Conservation (phyloP, 1,284 basidiomycete species). For the Kalmanozyma brasiliensis region DNA sequence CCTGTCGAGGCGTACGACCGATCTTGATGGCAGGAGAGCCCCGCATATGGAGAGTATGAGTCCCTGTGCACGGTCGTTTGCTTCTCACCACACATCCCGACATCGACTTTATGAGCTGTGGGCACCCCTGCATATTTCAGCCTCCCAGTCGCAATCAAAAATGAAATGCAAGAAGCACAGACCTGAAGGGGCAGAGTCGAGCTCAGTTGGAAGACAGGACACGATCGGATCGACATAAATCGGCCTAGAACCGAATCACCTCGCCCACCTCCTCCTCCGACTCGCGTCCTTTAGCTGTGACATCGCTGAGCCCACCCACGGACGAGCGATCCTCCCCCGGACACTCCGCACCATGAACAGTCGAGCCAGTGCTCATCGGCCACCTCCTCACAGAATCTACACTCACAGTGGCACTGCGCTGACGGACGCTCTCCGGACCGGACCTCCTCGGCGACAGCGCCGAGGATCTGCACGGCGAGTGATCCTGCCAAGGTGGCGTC, state of each 20-base stretch:
- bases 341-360: too few species aligned
- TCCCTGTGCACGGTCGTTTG: slow-evolving; percentile 1
- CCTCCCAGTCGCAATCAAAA: not conserved
- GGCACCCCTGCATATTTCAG: slow-evolving; percentile 9
- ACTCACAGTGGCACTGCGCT: slow-evolving; percentile 26
- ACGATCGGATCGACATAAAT: too few species aligned
- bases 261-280: slow-evolving; percentile 20
- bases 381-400: slow-evolving; percentile 1
- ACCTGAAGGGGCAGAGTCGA: not conserved
- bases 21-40: too few species aligned
- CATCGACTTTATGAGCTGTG: not conserved
- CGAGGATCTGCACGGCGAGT: slow-evolving; percentile 24
- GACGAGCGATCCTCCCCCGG: too few species aligned
- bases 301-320: not conserved
- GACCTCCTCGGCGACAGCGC: slow-evolving; percentile 27
- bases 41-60: too few species aligned
- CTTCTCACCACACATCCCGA: not conserved
- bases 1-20: too few species aligned
- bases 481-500: slow-evolving; percentile 10
- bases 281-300: not conserved
- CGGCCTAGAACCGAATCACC: slow-evolving; percentile 25
- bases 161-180: not conserved
- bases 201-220: too few species aligned
- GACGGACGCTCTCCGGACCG: slow-evolving; percentile 7
- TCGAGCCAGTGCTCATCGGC: not conserved